Evolutionary conservation across 768 basidiomycete genomes (phyloP).

Genomic region (Leccinum fibrillosum): DNA sequence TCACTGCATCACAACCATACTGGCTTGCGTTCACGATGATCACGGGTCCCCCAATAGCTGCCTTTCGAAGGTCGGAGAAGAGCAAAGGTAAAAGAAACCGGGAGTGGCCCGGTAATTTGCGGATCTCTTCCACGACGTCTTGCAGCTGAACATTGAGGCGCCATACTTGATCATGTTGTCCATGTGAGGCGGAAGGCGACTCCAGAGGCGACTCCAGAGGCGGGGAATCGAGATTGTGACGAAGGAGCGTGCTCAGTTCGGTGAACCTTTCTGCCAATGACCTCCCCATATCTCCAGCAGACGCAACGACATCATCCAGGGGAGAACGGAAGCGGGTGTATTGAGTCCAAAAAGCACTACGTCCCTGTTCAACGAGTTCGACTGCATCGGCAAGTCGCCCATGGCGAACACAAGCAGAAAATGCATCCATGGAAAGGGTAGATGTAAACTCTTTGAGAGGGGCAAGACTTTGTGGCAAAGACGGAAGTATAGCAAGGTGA

Average conservation of each 20-base stretch:
- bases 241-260: constrained; percentile 2
- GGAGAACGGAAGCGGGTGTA: constrained; percentile 10
- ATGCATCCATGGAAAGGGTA: constrained; percentile 7
- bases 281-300: not conserved
- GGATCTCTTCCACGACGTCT: constrained; percentile 13
- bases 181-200: not conserved
- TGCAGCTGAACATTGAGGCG: not conserved
- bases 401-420: constrained; percentile 11
- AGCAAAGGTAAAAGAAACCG: constrained; percentile 24
- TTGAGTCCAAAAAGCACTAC: constrained; percentile 19
- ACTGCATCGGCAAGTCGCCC: constrained; percentile 15
- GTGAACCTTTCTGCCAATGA: not conserved
- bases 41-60: constrained; percentile 24
- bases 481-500: constrained; percentile 1
- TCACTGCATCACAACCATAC: constrained; percentile 33
- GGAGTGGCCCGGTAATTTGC: constrained; percentile 18
- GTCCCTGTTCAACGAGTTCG: constrained; percentile 30
- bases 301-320: not conserved
- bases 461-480: not conserved
- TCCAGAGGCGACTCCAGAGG: not conserved
- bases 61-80: constrained; percentile 11
- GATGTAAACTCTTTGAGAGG: not conserved
- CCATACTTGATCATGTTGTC: constrained; percentile 1
- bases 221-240: constrained; percentile 2
- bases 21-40: constrained; percentile 31